A percentile compares a stretch with the other conserved stretches of the same genome.
phyloP scores from a whole-genome alignment of 2,329 filamentous ascomycete genomes.

The Diaporthe ilicicola region DNA sequence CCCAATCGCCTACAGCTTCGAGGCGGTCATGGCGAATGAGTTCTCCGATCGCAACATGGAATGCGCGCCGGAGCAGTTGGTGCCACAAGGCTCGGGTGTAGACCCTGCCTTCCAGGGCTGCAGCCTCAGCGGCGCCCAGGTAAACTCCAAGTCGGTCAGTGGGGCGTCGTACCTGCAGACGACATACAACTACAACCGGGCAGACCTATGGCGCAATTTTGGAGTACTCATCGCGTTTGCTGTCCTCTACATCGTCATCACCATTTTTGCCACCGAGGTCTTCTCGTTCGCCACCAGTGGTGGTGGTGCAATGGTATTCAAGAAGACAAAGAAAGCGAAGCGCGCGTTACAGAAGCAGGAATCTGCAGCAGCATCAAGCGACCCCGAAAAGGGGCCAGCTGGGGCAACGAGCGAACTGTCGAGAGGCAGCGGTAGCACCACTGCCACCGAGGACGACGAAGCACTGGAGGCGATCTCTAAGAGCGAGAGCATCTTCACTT shows the following conservation, averaged over 20 bases:
- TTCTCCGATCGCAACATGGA: constrained; percentile 61
- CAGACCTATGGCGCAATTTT: constrained; percentile 78
- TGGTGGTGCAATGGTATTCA: constrained; percentile 38
- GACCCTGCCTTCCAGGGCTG: constrained; percentile 36
- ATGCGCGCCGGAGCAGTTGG: constrained; percentile 53
- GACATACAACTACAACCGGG: constrained; percentile 56
- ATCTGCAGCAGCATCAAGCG: constrained; percentile 20
- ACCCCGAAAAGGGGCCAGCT: constrained; percentile 31
- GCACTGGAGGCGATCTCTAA: constrained; percentile 34
- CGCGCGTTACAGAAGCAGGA: constrained; percentile 2
- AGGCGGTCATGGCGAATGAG: constrained; percentile 65
- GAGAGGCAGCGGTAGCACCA: constrained; percentile 49
- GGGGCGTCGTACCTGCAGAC: constrained; percentile 57
- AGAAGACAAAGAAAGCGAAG: constrained; percentile 34
- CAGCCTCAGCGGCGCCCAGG: constrained; percentile 33
- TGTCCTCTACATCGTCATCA: constrained; percentile 77
- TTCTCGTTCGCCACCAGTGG: constrained; percentile 60
- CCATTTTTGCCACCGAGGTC: constrained; percentile 73
- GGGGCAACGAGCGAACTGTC: constrained; percentile 50
- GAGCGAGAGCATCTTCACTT: constrained; percentile 35
- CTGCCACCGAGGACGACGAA: constrained; percentile 69
- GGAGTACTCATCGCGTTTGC: constrained; percentile 80
- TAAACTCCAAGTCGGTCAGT: constrained; percentile 29
- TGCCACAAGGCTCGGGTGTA: constrained; percentile 54
- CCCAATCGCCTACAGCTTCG: constrained; percentile 69